Evolutionary conservation across 345 rosid genomes (phyloP).

Genomic region (Erucastrum elatum): DNA sequence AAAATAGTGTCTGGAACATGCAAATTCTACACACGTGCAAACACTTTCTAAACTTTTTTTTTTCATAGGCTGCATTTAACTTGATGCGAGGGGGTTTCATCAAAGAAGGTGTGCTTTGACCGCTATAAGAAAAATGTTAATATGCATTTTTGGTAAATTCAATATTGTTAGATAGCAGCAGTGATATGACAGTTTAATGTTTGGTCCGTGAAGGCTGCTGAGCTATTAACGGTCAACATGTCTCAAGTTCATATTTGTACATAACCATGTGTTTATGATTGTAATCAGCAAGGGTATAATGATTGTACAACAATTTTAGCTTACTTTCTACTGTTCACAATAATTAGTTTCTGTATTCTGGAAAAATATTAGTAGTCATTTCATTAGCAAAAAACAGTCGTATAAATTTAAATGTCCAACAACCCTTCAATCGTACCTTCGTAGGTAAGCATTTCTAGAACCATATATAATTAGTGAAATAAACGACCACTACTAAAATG

Average conservation of each 20-base stretch:
- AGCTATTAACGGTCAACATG: slow-evolving; percentile 33
- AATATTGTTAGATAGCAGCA: neutral
- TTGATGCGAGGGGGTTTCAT: slow-evolving; percentile 27
- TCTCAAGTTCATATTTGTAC: slow-evolving; percentile 6
- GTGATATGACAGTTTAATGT: neutral
- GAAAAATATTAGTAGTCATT: neutral
- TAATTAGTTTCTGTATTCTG: neutral
- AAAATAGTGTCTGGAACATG: neutral
- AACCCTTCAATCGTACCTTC: neutral
- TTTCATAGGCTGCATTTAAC: neutral
- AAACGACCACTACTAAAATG: slow-evolving; percentile 1
- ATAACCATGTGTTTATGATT: slow-evolving; percentile 2
- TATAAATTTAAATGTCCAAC: neutral
- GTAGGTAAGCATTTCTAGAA: slow-evolving; percentile 20
- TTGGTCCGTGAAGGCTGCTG: slow-evolving; percentile 44
- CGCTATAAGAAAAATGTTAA: neutral
- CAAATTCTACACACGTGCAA: slow-evolving; percentile 28
- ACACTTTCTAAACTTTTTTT: neutral
- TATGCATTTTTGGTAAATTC: neutral
- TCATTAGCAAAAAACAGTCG: neutral
- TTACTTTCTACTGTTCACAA: neutral
- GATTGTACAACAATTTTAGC: neutral
- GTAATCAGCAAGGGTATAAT: neutral
- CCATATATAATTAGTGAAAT: neutral
- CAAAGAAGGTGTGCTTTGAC: slow-evolving; percentile 43